Base-by-base conservation (phyloP, 2,329 filamentous ascomycete genomes). In the Ambrosiella xylebori region DNA sequence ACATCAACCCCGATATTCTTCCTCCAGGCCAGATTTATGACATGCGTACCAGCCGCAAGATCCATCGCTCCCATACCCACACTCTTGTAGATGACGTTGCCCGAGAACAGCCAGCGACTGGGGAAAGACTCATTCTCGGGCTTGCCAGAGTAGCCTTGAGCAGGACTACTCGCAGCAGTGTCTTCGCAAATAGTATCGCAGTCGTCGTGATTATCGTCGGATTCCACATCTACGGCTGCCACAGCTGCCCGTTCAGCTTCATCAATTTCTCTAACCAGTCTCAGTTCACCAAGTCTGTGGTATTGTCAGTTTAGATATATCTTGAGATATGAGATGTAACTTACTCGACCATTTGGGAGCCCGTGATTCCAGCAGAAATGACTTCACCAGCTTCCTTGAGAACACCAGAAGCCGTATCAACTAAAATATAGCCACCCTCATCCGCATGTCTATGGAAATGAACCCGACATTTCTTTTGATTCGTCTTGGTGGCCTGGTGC, bases 371-470 rank as follows among this genome's bases (percentile, higher is more conserved):
- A 0, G 88, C 87, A 63, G 88, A 80, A 8, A 94, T 84, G 53
- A 97, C 74, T 71, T 97, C 91, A 0, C 91, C 91, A 0, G 90
- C 86, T 66, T 95, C 88, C 64, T 83, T 82, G 49, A 95, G 68
- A 51, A 85, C 89, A 0, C 86, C 86, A 36, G 88, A 83, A 0
- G 95, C 74, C 8, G 85, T 90, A 65, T 88, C 85, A 4, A 88
- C 85, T 4, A 87, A 76, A 35, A 88, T 74, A 12, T 79, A 81
- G 0, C 80, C 81, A 0, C 81, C 81, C 63, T 85, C 82, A 1
- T 73, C 67, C 0, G 79, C 80, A 61, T 82, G 79, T 64, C 76
- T 85, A 66, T 88, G 85, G 61, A 81, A 81, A 66, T 88, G 83
- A 12, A 76, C 70, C 56, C 74, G 71, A 35, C 59, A 61, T 13